These are phyloP conservation scores for Trichosporon ovoides DNA, from an alignment of 1,284 basidiomycete species.

Conservation along the genomic window DNA sequence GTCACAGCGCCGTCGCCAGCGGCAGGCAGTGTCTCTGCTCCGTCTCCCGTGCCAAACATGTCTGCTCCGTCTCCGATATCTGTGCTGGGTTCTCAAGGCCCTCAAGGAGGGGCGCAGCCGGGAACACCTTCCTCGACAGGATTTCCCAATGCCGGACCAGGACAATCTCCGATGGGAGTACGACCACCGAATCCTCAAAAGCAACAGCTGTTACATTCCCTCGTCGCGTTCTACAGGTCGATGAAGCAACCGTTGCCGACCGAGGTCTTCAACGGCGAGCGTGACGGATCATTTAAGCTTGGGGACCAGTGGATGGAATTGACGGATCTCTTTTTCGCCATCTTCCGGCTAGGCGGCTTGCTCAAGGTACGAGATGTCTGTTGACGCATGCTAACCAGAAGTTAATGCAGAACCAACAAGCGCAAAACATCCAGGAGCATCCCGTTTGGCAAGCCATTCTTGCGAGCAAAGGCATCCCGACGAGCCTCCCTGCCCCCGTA, in stretches of 20 bases:
- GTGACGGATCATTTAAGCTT: constrained; percentile 33
- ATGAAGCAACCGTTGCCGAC: constrained; percentile 26
- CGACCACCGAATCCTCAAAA: constrained; percentile 15
- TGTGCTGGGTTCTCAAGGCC: not conserved
- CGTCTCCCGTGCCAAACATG: constrained; percentile 5
- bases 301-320: constrained; percentile 37
- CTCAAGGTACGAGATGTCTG: constrained; percentile 13
- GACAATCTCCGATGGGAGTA: constrained; percentile 2
- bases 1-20: constrained; percentile 14
- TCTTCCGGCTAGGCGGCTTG: constrained; percentile 35
- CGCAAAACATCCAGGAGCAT: constrained; percentile 23
- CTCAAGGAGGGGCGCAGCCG: not conserved
- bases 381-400: constrained; percentile 1
- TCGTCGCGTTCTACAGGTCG: constrained; percentile 27
- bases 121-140: not conserved
- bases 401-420: constrained; percentile 12
- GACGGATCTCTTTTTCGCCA: constrained; percentile 35
- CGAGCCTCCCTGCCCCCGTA: constrained; percentile 29
- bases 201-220: constrained; percentile 31
- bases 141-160: not conserved
- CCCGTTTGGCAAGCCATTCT: constrained; percentile 30
- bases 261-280: constrained; percentile 38
- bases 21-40: constrained; percentile 11
- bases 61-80: not conserved
- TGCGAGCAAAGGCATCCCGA: constrained; percentile 24